These are phyloP conservation scores for Blakeslea trispora DNA, from an alignment of 371 early-diverging fungal species.

Conservation along the genomic window DNA sequence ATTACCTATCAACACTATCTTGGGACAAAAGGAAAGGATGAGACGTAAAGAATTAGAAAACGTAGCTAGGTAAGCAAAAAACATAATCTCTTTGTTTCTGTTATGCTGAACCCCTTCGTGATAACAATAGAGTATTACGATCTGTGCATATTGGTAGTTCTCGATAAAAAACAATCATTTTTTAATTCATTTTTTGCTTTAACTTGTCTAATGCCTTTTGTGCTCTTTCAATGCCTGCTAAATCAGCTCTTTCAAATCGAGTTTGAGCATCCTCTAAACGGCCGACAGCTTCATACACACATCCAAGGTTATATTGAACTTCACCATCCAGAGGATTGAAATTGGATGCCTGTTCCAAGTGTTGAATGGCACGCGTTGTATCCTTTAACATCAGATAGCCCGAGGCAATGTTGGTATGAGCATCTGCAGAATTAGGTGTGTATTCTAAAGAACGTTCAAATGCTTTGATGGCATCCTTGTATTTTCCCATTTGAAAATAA, in stretches of 20 bases:
- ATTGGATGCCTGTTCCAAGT: conserved; percentile 71
- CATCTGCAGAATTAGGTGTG: conserved; percentile 72
- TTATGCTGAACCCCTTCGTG: no score
- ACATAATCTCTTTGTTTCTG: not conserved
- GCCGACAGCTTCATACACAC: conserved; percentile 72
- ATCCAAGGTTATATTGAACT: conserved; percentile 78
- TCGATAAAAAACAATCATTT: conserved; percentile 10
- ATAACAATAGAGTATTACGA: conserved; percentile 44
- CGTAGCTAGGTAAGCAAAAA: conserved; percentile 47
- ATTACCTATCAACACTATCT: conserved; percentile 12
- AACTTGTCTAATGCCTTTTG: conserved; percentile 36
- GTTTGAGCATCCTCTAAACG: conserved; percentile 70
- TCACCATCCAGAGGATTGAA: conserved; percentile 74
- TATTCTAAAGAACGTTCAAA: conserved; percentile 73
- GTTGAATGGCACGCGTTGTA: conserved; percentile 61
- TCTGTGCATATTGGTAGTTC: conserved; percentile 35
- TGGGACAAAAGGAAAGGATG: conserved; percentile 31
- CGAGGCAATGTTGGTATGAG: conserved; percentile 85
- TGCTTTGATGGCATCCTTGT: conserved; percentile 59
- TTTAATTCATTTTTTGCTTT: conserved; percentile 29
- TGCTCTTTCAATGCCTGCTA: conserved; percentile 66
- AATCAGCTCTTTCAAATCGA: conserved; percentile 65
- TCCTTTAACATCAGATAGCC: conserved; percentile 67
- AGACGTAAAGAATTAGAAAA: conserved; percentile 52
- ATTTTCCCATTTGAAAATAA: conserved; percentile 72